Percentiles rank a stretch among this genome's conserved stretches.
Evolutionary conservation across 2,329 filamentous ascomycete species (phyloP).

Genomic region (Madurella fahalii): DNA sequence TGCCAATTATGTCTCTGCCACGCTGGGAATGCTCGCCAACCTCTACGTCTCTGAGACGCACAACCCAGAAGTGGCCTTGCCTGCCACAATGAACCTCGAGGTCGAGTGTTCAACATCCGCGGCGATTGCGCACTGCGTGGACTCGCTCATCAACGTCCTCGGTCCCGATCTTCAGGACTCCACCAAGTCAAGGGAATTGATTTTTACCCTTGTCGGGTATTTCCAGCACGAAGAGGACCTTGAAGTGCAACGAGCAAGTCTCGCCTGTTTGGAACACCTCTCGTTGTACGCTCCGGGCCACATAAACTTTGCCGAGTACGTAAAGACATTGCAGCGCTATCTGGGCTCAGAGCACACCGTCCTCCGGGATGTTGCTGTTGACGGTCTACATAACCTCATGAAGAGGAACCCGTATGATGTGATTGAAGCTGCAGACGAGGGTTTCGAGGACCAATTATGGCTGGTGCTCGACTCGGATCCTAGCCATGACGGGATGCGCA

Average conservation of each 20-base stretch:
- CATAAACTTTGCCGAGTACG: constrained; percentile 79
- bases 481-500: constrained; percentile 73
- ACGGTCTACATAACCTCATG: constrained; percentile 92
- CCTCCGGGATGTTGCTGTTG: constrained; percentile 75
- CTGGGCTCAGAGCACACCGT: constrained; percentile 65
- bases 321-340: constrained; percentile 74
- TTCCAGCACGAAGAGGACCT: constrained; percentile 73
- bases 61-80: constrained; percentile 73
- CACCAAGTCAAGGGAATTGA: constrained; percentile 84
- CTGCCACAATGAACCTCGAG: constrained; percentile 86
- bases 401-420: constrained; percentile 84
- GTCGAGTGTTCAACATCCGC: constrained; percentile 77
- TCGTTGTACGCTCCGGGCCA: constrained; percentile 87
- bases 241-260: constrained; percentile 68
- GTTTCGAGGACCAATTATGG: constrained; percentile 90
- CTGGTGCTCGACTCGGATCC: constrained; percentile 76
- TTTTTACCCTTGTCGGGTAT: constrained; percentile 78
- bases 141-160: constrained; percentile 94
- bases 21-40: constrained; percentile 89
- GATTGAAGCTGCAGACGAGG: constrained; percentile 66
- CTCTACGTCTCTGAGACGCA: constrained; percentile 90
- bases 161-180: constrained; percentile 93
- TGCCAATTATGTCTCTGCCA: constrained; percentile 82
- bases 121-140: constrained; percentile 80
- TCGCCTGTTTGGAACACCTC: constrained; percentile 83